Conservation (phyloP, 2,329 filamentous ascomycete genomes). For the Trichophyton benhamiae region DNA sequence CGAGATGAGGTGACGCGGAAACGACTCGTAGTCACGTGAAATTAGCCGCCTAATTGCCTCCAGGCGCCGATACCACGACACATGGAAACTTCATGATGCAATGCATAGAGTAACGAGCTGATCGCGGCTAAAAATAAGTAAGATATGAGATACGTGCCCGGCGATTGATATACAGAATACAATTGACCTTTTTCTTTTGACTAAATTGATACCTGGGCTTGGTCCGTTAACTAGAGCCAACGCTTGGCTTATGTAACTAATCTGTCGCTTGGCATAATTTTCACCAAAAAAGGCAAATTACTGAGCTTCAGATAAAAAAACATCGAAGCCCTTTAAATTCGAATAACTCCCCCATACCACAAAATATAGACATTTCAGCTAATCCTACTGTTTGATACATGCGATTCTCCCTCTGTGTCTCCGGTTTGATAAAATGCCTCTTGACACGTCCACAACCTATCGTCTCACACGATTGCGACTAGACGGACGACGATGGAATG, state of each 20-base stretch:
- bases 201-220: no score
- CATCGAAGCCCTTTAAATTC: not conserved
- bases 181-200: no score
- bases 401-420: not conserved
- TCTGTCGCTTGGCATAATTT: not conserved
- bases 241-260: not conserved
- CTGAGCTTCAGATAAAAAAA: not conserved
- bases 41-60: no score
- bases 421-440: constrained; percentile 54
- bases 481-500: constrained; percentile 89
- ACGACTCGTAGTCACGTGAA: not conserved
- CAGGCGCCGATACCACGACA: no score
- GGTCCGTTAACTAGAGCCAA: no score
- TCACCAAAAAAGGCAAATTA: constrained; percentile 3
- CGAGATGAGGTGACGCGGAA: not conserved
- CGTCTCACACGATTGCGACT: constrained; percentile 70
- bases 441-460: constrained; percentile 88
- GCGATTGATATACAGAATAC: no score
- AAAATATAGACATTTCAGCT: not conserved
- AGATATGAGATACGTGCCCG: not conserved
- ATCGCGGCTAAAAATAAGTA: not conserved
- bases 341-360: not conserved
- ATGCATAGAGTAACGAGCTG: not conserved
- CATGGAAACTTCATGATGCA: not conserved
- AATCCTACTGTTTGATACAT: not conserved